Percentiles rank a stretch among this genome's conserved stretches.
Evolutionary conservation across 768 basidiomycete genomes (phyloP).

Genomic region (Pilatotrama ljubarskyi): DNA sequence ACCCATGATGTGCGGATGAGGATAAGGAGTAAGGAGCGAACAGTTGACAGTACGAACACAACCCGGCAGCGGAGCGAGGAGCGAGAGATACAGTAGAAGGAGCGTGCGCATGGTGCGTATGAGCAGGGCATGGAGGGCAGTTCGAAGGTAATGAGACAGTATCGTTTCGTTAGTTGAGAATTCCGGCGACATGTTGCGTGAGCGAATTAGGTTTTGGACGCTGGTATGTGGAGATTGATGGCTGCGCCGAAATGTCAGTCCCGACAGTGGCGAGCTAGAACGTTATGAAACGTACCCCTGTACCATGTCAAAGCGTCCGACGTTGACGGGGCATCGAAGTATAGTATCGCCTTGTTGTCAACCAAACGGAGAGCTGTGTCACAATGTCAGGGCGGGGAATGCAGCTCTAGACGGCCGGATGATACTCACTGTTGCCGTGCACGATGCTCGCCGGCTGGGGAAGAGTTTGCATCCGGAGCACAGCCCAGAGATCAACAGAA

Average conservation of each 20-base stretch:
- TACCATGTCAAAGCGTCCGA: slow-evolving; percentile 90
- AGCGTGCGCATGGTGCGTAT: slow-evolving; percentile 19
- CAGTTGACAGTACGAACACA: slow-evolving; percentile 18
- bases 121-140: slow-evolving; percentile 12
- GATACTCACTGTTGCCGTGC: slow-evolving; percentile 71
- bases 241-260: slow-evolving; percentile 43
- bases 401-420: background rate
- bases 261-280: slow-evolving; percentile 7
- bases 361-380: slow-evolving; percentile 76
- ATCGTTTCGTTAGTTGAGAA: slow-evolving; percentile 14
- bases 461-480: slow-evolving; percentile 91
- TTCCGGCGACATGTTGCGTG: slow-evolving; percentile 14
- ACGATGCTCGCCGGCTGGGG: slow-evolving; percentile 89
- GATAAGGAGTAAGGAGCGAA: slow-evolving; percentile 21
- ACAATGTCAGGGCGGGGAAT: background rate
- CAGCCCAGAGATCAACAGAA: slow-evolving; percentile 92
- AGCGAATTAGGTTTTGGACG: slow-evolving; percentile 63
- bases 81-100: slow-evolving; percentile 21
- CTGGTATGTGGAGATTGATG: slow-evolving; percentile 86
- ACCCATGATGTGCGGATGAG: slow-evolving; percentile 20
- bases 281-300: slow-evolving; percentile 55
- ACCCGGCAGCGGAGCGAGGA: slow-evolving; percentile 17
- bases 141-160: slow-evolving; percentile 19
- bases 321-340: slow-evolving; percentile 82
- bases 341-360: slow-evolving; percentile 89